Conservation (phyloP, 169 alveolate genomes). For the Plasmodium vinckei region DNA sequence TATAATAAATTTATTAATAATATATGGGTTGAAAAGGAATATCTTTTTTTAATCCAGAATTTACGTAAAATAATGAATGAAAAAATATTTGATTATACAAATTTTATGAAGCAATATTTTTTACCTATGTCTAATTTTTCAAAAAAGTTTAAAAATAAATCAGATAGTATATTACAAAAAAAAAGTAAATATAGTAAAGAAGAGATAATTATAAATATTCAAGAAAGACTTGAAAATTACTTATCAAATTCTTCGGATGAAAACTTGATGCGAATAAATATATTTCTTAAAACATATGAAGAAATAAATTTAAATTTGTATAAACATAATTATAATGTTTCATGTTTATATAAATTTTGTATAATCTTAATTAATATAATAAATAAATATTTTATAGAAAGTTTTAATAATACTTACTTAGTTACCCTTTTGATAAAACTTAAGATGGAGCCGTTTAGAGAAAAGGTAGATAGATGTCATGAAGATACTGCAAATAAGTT, state of each 20-base stretch:
- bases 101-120: constrained; percentile 38
- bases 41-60: constrained; percentile 10
- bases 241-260: background rate
- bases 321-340: constrained; percentile 9
- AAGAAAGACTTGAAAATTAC: background rate
- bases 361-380: constrained; percentile 31
- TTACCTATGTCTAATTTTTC: background rate
- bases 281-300: constrained; percentile 20
- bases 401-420: background rate
- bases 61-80: constrained; percentile 17
- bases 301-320: constrained; percentile 18
- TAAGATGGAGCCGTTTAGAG: background rate
- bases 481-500: background rate
- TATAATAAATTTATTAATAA: constrained; percentile 30
- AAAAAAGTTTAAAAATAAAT: background rate
- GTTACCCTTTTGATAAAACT: background rate
- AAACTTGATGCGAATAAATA: background rate
- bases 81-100: constrained; percentile 10
- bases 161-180: background rate
- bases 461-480: too few species aligned
- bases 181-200: background rate
- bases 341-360: constrained; percentile 23
- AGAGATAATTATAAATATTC: too few species aligned
- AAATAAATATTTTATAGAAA: constrained; percentile 30
- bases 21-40: constrained; percentile 59